Conservation (phyloP, 2,329 filamentous ascomycete species). For the Fusarium illudens region DNA sequence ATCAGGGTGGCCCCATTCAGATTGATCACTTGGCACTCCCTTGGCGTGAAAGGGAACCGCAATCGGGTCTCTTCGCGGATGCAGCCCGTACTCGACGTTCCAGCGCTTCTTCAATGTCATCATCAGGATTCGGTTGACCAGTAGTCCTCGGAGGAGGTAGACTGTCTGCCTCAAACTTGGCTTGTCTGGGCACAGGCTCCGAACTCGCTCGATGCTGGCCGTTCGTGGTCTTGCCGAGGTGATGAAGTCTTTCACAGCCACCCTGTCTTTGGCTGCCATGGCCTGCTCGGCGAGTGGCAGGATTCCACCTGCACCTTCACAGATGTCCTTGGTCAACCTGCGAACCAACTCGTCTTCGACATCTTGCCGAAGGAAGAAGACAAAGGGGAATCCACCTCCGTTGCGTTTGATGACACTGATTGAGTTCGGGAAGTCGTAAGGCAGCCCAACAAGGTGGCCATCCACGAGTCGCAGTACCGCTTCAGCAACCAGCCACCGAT, state of each 20-base stretch:
- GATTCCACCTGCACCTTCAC: constrained; percentile 33
- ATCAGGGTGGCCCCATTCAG: constrained; percentile 75
- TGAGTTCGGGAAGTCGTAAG: constrained; percentile 43
- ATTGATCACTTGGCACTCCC: constrained; percentile 67
- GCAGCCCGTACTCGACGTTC: constrained; percentile 72
- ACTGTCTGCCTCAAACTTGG: constrained; percentile 45
- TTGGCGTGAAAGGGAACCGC: constrained; percentile 59
- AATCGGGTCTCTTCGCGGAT: constrained; percentile 64
- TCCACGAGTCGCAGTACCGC: constrained; percentile 54
- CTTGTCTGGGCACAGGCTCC: constrained; percentile 32
- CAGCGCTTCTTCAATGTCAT: constrained; percentile 70
- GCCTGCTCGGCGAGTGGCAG: constrained; percentile 31
- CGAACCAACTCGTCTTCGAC: constrained; percentile 54
- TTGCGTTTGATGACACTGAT: constrained; percentile 48
- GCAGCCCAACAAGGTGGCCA: constrained; percentile 50
- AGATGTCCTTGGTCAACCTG: constrained; percentile 35
- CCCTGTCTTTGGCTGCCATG: constrained; percentile 29
- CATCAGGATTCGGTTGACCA: constrained; percentile 67
- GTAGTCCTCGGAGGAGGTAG: constrained; percentile 68
- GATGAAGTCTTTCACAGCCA: constrained; percentile 41
- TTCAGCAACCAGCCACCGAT: constrained; percentile 60
- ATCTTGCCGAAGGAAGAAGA: constrained; percentile 62
- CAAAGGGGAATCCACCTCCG: constrained; percentile 51
- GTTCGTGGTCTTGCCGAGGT: constrained; percentile 18
- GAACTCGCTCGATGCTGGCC: constrained; percentile 16